phyloP scores from a whole-genome alignment of 352 stramenopile genomes.

The Albugo laibachii region DNA sequence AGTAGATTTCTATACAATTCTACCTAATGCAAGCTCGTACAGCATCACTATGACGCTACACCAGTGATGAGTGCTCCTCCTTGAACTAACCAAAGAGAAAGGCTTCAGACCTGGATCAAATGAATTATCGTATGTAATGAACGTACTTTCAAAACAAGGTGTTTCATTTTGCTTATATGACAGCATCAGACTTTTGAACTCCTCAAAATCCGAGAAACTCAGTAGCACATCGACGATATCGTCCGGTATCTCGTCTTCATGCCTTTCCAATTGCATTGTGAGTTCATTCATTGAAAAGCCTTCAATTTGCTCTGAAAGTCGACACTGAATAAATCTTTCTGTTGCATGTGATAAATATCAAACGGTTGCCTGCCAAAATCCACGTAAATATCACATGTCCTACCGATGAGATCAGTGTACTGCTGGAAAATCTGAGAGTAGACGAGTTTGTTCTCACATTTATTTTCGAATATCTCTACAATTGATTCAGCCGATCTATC shows the following conservation, averaged over 20 bases:
- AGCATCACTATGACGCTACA: background rate
- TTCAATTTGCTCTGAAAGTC: constrained; percentile 40
- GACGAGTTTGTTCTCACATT: constrained; percentile 67
- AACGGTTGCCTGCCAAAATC: background rate
- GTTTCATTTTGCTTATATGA: constrained; percentile 73
- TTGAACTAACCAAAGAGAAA: constrained; percentile 9
- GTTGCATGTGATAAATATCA: background rate
- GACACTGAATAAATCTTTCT: constrained; percentile 54
- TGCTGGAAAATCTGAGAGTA: constrained; percentile 67
- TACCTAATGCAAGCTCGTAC: too few relatives aligned
- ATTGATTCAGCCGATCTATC: background rate
- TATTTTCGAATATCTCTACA: constrained; percentile 65
- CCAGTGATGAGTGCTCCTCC: constrained; percentile 31
- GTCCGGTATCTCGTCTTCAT: constrained; percentile 62
- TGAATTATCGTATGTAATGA: background rate
- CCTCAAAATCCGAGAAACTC: constrained; percentile 71
- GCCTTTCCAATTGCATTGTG: constrained; percentile 59
- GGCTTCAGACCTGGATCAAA: background rate
- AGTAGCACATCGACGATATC: constrained; percentile 66
- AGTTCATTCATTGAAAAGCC: constrained; percentile 73
- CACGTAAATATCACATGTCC: background rate
- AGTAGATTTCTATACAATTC: too few relatives aligned
- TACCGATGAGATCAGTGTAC: constrained; percentile 63
- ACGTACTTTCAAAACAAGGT: constrained; percentile 37
- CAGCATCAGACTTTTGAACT: constrained; percentile 77